These are phyloP conservation scores for Saccharomyces uvarum DNA, from an alignment of 1,139 yeast genomes.

Conservation along the genomic window DNA sequence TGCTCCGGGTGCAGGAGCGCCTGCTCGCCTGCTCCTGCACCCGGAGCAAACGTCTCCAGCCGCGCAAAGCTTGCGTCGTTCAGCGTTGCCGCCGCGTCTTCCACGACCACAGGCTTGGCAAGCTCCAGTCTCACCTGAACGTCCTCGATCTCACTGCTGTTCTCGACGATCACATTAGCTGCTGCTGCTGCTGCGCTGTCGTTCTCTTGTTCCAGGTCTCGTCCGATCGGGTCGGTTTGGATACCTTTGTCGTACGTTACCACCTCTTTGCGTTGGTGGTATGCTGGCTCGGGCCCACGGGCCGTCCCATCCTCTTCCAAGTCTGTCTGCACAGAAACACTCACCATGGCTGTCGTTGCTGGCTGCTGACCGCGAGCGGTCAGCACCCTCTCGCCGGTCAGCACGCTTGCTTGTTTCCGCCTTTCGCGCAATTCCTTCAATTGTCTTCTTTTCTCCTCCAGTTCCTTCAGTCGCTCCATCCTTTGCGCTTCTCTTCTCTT, in stretches of 20 bases:
- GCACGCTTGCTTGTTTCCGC: conserved; percentile 8
- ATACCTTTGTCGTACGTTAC: conserved; percentile 21
- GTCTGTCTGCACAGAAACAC: conserved; percentile 19
- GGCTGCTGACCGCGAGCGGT: background rate
- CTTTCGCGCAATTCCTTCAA: conserved; percentile 19
- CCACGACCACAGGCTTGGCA: background rate
- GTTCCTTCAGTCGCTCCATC: conserved; percentile 19
- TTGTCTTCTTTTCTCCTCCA: conserved; percentile 19
- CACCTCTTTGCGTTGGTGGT: background rate
- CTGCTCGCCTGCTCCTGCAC: background rate
- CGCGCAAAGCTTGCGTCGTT: background rate
- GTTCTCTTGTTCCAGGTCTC: conserved; percentile 1
- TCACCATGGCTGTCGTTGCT: conserved; percentile 5
- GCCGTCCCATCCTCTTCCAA: background rate
- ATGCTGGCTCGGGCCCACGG: background rate
- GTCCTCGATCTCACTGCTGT: background rate
- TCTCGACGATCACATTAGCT: conserved; percentile 6
- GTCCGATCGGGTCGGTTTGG: conserved; percentile 13
- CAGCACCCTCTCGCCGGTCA: conserved; percentile 1
- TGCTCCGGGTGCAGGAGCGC: background rate
- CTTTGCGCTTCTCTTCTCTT: background rate
- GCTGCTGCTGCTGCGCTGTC: conserved; percentile 1
- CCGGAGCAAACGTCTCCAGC: background rate
- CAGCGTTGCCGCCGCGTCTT: background rate
- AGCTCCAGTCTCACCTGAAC: background rate